Conservation (phyloP, 345 rosid species). For the Melastoma malabathricum region DNA sequence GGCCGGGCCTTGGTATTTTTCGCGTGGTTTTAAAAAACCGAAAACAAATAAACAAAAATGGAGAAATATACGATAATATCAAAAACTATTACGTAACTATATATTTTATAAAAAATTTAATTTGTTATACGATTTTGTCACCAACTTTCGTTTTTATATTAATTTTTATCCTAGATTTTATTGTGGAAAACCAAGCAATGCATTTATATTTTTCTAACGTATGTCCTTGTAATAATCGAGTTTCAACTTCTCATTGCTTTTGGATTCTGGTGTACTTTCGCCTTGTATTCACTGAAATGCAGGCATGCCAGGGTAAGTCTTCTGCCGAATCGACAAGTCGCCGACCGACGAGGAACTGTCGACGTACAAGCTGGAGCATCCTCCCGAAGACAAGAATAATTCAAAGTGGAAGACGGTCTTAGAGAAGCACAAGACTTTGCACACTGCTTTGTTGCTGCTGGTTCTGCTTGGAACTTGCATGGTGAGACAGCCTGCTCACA, state of each 20-base stretch:
- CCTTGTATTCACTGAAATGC: conserved; percentile 80
- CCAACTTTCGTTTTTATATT: too few species aligned
- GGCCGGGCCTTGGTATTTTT: too few species aligned
- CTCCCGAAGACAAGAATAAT: conserved; percentile 47
- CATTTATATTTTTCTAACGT: too few species aligned
- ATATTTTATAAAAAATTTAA: too few species aligned
- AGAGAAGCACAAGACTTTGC: conserved; percentile 73
- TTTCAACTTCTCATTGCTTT: neutral
- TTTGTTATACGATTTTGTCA: too few species aligned
- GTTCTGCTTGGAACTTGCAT: conserved; percentile 99
- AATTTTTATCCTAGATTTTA: too few species aligned
- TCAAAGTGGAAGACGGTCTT: conserved; percentile 56
- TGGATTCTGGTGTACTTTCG: conserved; percentile 69
- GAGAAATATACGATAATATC: too few species aligned
- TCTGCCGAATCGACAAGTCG: conserved; percentile 79
- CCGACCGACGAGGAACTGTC: conserved; percentile 98
- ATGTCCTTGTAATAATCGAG: too few species aligned
- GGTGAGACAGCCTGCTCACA: conserved; percentile 98
- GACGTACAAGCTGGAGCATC: conserved; percentile 76
- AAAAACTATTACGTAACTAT: too few species aligned
- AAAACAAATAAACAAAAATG: too few species aligned
- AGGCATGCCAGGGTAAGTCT: conserved; percentile 91
- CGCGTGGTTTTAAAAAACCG: too few species aligned
- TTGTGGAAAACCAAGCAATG: too few species aligned
- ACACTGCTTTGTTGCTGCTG: conserved; percentile 75